Conservation (phyloP, 768 basidiomycete genomes). For the Mycena indigotica region DNA sequence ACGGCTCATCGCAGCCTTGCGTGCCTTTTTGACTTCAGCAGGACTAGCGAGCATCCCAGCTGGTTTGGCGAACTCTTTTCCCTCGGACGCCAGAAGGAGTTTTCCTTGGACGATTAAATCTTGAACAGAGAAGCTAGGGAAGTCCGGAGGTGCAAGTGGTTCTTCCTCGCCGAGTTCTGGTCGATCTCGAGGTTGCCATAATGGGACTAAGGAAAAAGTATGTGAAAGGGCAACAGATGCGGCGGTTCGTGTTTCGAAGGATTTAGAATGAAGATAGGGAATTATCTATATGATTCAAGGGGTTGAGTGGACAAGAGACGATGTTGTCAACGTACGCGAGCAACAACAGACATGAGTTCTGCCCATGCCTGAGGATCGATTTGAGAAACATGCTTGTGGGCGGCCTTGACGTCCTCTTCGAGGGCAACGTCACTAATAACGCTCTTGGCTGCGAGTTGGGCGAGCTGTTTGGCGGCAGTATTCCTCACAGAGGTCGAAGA, state of each 20-base stretch:
- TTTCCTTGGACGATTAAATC: slow-evolving; percentile 76
- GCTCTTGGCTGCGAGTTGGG: slow-evolving; percentile 85
- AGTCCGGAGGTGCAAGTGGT: slow-evolving; percentile 50
- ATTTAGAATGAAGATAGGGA: slow-evolving; percentile 88
- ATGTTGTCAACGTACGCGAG: slow-evolving; percentile 56
- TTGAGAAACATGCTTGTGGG: slow-evolving; percentile 57
- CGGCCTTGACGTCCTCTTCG: slow-evolving; percentile 75
- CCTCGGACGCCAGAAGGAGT: slow-evolving; percentile 87
- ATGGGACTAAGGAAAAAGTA: slow-evolving; percentile 81
- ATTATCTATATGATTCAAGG: slow-evolving; percentile 82
- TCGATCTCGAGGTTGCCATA: slow-evolving; percentile 58
- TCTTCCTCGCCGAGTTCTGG: slow-evolving; percentile 31
- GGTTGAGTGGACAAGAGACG: slow-evolving; percentile 12
- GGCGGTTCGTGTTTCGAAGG: slow-evolving; percentile 88
- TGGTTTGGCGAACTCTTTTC: slow-evolving; percentile 86
- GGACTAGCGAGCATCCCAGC: slow-evolving; percentile 70
- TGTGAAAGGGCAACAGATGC: slow-evolving; percentile 87
- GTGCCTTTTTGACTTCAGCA: slow-evolving; percentile 82
- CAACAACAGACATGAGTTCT: slow-evolving; percentile 87
- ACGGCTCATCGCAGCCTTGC: slow-evolving; percentile 85
- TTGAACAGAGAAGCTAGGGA: slow-evolving; percentile 74
- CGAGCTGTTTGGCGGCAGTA: slow-evolving; percentile 96
- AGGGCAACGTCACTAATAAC: slow-evolving; percentile 81
- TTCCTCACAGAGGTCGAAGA: slow-evolving; percentile 86
- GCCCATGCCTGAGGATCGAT: slow-evolving; percentile 81